Evolutionary conservation across 805 yeast species (phyloP).

Genomic region (Lipomyces sp.): DNA sequence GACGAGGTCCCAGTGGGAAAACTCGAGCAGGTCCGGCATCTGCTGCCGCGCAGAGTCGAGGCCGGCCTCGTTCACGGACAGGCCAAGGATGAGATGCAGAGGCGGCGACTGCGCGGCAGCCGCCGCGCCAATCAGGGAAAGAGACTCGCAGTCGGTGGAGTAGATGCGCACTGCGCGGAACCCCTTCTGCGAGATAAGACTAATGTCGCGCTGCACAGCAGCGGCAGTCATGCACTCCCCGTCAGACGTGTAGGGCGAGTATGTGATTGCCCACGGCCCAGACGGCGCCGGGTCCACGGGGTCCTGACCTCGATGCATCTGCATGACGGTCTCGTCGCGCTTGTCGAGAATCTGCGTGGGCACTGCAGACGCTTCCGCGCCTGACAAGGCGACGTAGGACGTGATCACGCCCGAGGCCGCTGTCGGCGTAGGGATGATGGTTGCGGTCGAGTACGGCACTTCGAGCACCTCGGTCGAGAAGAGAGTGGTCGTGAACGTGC

Average conservation of each 20-base stretch:
- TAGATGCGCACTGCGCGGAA: constrained; percentile 69
- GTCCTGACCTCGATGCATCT: no score
- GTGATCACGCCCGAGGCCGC: constrained; percentile 15
- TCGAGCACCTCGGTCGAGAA: constrained; percentile 13
- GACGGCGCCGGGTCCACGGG: constrained; percentile 2
- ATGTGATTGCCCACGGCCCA: constrained; percentile 38
- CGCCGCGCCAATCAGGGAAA: constrained; percentile 47
- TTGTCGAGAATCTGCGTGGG: constrained; percentile 48
- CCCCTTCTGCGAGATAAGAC: constrained; percentile 56
- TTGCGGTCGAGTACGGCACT: constrained; percentile 17
- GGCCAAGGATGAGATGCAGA: constrained; percentile 79
- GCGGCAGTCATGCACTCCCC: constrained; percentile 60
- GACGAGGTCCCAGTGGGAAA: constrained; percentile 62
- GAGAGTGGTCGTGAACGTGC: constrained; percentile 12
- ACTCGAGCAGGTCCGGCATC: constrained; percentile 54
- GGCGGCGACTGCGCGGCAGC: constrained; percentile 45
- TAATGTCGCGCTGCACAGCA: constrained; percentile 57
- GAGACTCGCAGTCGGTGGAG: constrained; percentile 80
- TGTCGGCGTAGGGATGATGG: constrained; percentile 4
- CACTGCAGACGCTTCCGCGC: constrained; percentile 12
- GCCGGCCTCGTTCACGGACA: constrained; percentile 69
- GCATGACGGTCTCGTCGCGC: constrained; percentile 6
- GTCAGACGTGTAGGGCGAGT: constrained; percentile 57
- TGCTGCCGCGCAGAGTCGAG: constrained; percentile 50
- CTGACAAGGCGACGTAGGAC: constrained; percentile 10